These are phyloP conservation scores for Aspergillus quadricinctus DNA, from an alignment of 2,329 filamentous ascomycete species.

Conservation along the genomic window DNA sequence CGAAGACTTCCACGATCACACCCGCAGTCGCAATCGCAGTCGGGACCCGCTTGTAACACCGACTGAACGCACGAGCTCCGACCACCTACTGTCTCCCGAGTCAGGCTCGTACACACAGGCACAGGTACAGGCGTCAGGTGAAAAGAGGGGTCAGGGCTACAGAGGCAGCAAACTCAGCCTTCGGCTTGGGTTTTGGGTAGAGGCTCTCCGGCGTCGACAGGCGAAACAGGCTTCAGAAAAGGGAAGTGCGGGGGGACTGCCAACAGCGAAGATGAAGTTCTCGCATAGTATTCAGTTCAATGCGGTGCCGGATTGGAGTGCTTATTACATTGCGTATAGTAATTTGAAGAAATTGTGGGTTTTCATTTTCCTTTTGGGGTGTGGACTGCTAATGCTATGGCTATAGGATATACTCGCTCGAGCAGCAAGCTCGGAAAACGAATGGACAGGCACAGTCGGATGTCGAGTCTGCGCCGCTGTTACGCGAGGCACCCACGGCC, in stretches of 20 bases:
- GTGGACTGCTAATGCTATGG: constrained; percentile 3
- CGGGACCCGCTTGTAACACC: constrained; percentile 5
- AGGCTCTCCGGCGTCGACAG: constrained; percentile 27
- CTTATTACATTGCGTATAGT: constrained; percentile 95
- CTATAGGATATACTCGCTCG: constrained; percentile 83
- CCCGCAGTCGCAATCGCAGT: constrained; percentile 10
- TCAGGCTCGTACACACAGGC: too few species aligned
- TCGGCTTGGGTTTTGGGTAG: constrained; percentile 28
- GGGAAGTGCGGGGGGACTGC: constrained; percentile 40
- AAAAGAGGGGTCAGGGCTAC: background rate
- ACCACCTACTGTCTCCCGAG: constrained; percentile 3
- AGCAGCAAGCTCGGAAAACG: constrained; percentile 70
- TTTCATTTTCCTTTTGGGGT: constrained; percentile 2
- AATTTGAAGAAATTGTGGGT: constrained; percentile 96
- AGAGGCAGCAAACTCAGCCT: constrained; percentile 14
- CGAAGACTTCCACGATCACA: constrained; percentile 20
- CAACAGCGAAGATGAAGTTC: constrained; percentile 97
- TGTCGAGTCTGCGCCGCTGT: constrained; percentile 78
- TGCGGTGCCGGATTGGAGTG: constrained; percentile 99
- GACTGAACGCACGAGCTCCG: constrained; percentile 2
- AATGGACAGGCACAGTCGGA: constrained; percentile 55
- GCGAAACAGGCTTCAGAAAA: constrained; percentile 11
- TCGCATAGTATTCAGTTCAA: constrained; percentile 99
- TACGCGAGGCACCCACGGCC: constrained; percentile 62
- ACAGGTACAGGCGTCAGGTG: background rate